Base-by-base conservation (phyloP, 192 early-diverging fungal species). In the Rhizoclosmatium sp. region DNA sequence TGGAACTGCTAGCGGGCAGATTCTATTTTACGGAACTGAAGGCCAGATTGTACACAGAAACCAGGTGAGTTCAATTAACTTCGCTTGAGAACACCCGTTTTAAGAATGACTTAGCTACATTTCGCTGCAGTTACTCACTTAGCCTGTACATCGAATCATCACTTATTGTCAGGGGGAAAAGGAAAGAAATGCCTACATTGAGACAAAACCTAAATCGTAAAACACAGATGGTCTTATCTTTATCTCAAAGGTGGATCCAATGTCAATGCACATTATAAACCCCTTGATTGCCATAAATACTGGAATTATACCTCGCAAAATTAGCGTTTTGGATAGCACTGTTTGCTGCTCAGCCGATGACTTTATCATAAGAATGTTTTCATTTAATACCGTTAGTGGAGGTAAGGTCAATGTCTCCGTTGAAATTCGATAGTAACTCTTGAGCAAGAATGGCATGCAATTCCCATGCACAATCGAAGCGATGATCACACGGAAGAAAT, bases 401-500 rank as follows among this genome's bases (percentile, higher is more conserved):
- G 39, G 60, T 62, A 21, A 23, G 23, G 9, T 56, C 9, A 9
- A 56, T 56, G 9, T 56, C 54, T 56, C 19, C 19, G 9, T 56
- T 56, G 10, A n/a, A 56, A 42, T 86, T 3, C 59, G 82, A n/a
- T 86, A 88, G 86, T 89, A 78, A 76, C 39, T 21, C 39, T 79
- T 84, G 87, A 41, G 60, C 87, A 49, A 84, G 86, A 80, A 23
- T 87, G 83, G 82, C 39, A 80, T 41, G 47, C 74, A n/a, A 3
- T 84, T 47, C 75, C 84, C 1, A 67, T 31, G 31, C 88, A 89
- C 44, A 78, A 65, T 49, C 70, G 78, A 41, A 84, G 78, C 56
- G 83, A 87, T 62, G 88, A 89, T 66, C 88, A 89, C 70, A 83
- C 82, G 7, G 85, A 89, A 45, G 40, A 14, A 10, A 77, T 89